Evolutionary conservation across 176 grass and related monocot genomes (phyloP).

Genomic region (Typha latifolia): DNA sequence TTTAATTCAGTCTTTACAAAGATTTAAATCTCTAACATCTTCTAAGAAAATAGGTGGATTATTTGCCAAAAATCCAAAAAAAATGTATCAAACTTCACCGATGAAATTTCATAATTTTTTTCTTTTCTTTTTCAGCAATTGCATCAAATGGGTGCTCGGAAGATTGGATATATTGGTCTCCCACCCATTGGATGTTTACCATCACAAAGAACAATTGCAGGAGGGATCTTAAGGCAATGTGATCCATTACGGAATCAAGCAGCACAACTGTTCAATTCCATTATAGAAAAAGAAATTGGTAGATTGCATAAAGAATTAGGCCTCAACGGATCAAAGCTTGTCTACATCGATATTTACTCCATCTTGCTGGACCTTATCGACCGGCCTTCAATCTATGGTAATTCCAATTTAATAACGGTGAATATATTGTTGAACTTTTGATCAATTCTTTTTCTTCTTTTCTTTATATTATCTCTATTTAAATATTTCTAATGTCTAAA

Average conservation of each 20-base stretch:
- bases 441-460: too few relatives aligned
- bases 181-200: conserved; percentile 60
- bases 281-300: conserved; percentile 22
- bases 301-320: conserved; percentile 17
- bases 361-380: conserved; percentile 39
- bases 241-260: conserved; percentile 36
- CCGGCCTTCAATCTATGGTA: conserved; percentile 27
- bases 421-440: background rate
- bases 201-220: conserved; percentile 37
- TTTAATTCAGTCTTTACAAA: too few relatives aligned
- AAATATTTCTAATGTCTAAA: too few relatives aligned
- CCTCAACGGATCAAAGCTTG: conserved; percentile 10
- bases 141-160: conserved; percentile 36
- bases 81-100: conserved; percentile 1
- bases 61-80: too few relatives aligned
- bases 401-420: background rate
- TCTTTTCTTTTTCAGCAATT: conserved; percentile 24
- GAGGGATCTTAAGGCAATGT: conserved; percentile 27
- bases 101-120: background rate
- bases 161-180: conserved; percentile 40
- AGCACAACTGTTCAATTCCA: conserved; percentile 37
- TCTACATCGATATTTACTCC: conserved; percentile 51
- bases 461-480: too few relatives aligned
- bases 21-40: too few relatives aligned
- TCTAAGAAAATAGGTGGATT: too few relatives aligned